Conservation (phyloP, 768 basidiomycete species). For the Psilocybe tampanensis region DNA sequence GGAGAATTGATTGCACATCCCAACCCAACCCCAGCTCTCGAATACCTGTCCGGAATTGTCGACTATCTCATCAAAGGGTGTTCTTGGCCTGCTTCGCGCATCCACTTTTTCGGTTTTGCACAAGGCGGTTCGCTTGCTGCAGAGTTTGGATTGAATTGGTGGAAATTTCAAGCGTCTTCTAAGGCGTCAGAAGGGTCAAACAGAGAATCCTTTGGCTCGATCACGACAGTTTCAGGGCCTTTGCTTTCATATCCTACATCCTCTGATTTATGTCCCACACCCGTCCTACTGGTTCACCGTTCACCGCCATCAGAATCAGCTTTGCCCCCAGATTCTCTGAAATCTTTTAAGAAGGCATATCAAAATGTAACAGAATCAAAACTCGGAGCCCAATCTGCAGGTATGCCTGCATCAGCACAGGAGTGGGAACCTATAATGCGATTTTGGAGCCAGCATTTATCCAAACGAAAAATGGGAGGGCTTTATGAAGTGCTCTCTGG, state of each 20-base stretch:
- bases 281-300: slow-evolving; percentile 62
- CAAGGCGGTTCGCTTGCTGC: slow-evolving; percentile 83
- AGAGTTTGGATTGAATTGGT: slow-evolving; percentile 64
- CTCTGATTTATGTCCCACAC: slow-evolving; percentile 54
- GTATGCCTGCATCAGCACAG: slow-evolving; percentile 75
- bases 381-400: slow-evolving; percentile 42
- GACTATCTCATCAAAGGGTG: slow-evolving; percentile 61
- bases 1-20: slow-evolving; percentile 73
- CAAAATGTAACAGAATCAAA: slow-evolving; percentile 48
- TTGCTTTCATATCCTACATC: slow-evolving; percentile 79
- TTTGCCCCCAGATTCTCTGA: slow-evolving; percentile 45
- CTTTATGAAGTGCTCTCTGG: slow-evolving; percentile 71
- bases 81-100: slow-evolving; percentile 64
- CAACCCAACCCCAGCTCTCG: slow-evolving; percentile 71
- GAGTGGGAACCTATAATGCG: slow-evolving; percentile 88
- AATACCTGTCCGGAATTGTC: slow-evolving; percentile 53
- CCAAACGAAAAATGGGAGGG: slow-evolving; percentile 57
- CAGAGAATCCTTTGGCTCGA: slow-evolving; percentile 53
- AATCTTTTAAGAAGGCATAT: slow-evolving; percentile 66
- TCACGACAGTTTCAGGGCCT: slow-evolving; percentile 72
- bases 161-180: slow-evolving; percentile 38
- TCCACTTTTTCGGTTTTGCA: slow-evolving; percentile 88
- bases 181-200: slow-evolving; percentile 5
- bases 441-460: slow-evolving; percentile 79
- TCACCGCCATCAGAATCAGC: slow-evolving; percentile 45